A percentile compares a stretch with the other conserved stretches of the same genome.
Evolutionary conservation across 768 basidiomycete genomes (phyloP).

Genomic region (Suillus subluteus): DNA sequence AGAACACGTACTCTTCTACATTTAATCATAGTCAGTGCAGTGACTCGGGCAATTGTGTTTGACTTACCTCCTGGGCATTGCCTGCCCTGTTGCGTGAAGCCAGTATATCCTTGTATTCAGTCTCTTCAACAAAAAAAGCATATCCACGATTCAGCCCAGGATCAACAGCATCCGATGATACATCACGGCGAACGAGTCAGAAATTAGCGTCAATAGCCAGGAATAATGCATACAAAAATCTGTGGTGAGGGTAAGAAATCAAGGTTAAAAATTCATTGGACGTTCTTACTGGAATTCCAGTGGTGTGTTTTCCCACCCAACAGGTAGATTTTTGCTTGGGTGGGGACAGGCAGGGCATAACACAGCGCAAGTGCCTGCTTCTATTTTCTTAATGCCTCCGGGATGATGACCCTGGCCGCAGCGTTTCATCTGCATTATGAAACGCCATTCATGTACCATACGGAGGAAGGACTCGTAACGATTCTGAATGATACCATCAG

Average conservation of each 20-base stretch:
- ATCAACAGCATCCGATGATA: slow-evolving; percentile 28
- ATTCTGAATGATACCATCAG: neutral
- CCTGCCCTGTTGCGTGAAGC: slow-evolving; percentile 10
- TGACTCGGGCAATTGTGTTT: neutral
- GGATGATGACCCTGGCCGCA: slow-evolving; percentile 6
- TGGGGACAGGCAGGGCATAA: slow-evolving; percentile 15
- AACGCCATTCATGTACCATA: neutral
- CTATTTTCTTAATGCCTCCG: neutral
- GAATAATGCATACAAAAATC: slow-evolving; percentile 31
- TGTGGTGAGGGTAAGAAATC: slow-evolving; percentile 12
- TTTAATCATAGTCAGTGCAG: neutral
- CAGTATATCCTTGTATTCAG: slow-evolving; percentile 21
- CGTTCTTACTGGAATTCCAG: neutral
- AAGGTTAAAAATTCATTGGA: neutral
- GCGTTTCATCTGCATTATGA: neutral
- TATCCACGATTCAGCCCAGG: slow-evolving; percentile 30
- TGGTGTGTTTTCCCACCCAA: neutral
- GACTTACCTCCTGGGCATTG: slow-evolving; percentile 3
- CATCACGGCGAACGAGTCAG: slow-evolving; percentile 28
- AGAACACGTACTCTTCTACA: neutral
- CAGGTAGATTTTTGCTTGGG: slow-evolving; percentile 11
- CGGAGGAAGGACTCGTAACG: neutral
- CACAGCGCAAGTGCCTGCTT: neutral
- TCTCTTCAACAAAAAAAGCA: slow-evolving; percentile 31
- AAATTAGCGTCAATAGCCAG: slow-evolving; percentile 38